Conservation (phyloP, 768 basidiomycete genomes). For the Trametes elegans region DNA sequence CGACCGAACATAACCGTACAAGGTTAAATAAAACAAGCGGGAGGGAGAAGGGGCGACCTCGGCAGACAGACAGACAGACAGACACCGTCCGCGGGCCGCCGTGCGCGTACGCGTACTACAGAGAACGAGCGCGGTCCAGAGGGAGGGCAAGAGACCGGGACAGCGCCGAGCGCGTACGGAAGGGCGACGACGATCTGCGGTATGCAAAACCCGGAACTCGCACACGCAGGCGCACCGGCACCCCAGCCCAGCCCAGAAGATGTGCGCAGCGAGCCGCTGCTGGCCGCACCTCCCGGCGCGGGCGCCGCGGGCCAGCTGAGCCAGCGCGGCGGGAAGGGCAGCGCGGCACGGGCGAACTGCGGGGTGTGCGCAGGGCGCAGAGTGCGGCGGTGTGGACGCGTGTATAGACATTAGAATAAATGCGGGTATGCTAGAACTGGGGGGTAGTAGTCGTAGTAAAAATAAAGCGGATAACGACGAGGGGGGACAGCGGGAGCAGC, state of each 20-base stretch:
- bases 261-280: no score
- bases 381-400: background rate
- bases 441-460: background rate
- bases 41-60: background rate
- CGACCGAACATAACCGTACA: slow-evolving; percentile 6
- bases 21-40: slow-evolving; percentile 13
- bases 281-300: background rate
- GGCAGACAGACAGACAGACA: background rate
- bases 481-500: background rate
- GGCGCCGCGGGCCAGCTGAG: background rate
- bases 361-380: background rate
- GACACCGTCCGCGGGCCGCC: no score
- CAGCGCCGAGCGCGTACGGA: background rate
- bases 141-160: no score
- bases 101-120: no score
- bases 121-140: no score
- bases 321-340: background rate
- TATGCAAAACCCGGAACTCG: background rate
- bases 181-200: background rate
- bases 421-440: slow-evolving; percentile 8
- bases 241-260: no score
- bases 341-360: background rate
- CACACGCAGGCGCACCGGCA: background rate
- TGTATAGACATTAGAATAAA: slow-evolving; percentile 10
- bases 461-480: slow-evolving; percentile 1